A percentile compares a stretch with the other conserved stretches of the same genome.
These are phyloP conservation scores for Pontederia crassipes DNA, from an alignment of 176 grass and related monocot species.

Conservation along the genomic window DNA sequence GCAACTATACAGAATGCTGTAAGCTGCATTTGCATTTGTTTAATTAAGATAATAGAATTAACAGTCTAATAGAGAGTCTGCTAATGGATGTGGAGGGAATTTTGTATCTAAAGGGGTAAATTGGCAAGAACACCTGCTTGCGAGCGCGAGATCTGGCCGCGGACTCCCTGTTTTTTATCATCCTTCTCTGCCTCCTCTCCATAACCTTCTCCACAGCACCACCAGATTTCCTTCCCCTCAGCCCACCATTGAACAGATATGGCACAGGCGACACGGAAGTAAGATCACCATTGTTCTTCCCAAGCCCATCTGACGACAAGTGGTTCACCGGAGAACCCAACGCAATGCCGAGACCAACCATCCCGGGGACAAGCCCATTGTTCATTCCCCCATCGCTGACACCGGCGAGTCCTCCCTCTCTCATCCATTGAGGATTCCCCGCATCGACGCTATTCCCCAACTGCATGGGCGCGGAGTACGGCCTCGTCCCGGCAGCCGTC, in stretches of 20 bases:
- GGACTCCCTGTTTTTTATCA: slow-evolving; percentile 10
- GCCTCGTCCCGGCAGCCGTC: neutral
- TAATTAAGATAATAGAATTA: no score
- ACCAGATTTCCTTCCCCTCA: slow-evolving; percentile 39
- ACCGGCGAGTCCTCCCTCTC: slow-evolving; percentile 22
- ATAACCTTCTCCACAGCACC: slow-evolving; percentile 51
- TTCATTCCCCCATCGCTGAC: slow-evolving; percentile 29
- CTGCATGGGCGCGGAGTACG: neutral
- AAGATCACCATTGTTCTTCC: slow-evolving; percentile 46
- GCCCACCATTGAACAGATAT: slow-evolving; percentile 44
- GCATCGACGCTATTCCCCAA: neutral
- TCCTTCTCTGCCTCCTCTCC: slow-evolving; percentile 9
- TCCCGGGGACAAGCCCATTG: slow-evolving; percentile 32
- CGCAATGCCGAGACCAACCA: slow-evolving; percentile 28
- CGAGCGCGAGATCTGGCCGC: slow-evolving; percentile 5
- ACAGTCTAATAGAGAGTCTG: neutral
- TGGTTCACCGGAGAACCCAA: slow-evolving; percentile 15
- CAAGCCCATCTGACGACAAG: slow-evolving; percentile 17
- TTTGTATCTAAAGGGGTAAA: neutral
- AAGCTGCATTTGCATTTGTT: no score
- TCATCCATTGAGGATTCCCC: neutral
- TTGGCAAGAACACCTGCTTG: slow-evolving; percentile 2
- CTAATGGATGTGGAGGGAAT: neutral
- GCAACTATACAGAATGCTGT: no score
- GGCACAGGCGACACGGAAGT: slow-evolving; percentile 43